Conservation (phyloP, 202 grass and related monocot species). For the Schoenoplectus tabernaemontani region DNA sequence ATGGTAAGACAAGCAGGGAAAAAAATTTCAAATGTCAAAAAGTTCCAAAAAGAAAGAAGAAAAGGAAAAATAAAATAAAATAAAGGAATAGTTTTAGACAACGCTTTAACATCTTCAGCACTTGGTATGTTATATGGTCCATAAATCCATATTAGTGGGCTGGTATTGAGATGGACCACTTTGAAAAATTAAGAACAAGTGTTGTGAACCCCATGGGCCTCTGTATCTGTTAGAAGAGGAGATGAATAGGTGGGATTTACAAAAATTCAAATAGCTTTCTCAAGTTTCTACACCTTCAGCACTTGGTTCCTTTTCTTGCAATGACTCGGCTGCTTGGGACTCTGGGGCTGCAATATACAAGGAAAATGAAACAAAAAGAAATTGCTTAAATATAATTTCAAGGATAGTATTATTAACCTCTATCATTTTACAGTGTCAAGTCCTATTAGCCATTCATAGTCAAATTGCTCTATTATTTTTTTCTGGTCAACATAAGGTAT, state of each 20-base stretch:
- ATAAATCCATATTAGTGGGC: neutral
- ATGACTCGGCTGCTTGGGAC: neutral
- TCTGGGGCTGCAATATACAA: slow-evolving; percentile 1
- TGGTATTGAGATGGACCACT: slow-evolving; percentile 18
- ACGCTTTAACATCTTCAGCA: neutral
- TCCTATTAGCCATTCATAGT: too few species aligned
- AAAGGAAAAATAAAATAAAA: slow-evolving; percentile 16
- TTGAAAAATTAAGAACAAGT: slow-evolving; percentile 16
- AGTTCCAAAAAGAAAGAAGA: neutral
- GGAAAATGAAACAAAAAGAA: neutral
- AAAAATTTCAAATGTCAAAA: slow-evolving; percentile 10
- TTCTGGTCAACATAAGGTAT: too few species aligned
- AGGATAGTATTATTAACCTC: neutral
- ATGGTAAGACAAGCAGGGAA: neutral
- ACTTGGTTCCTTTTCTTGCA: slow-evolving; percentile 5
- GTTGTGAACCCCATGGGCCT: slow-evolving; percentile 12
- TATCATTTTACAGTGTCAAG: too few species aligned
- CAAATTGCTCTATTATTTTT: too few species aligned
- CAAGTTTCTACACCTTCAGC: neutral
- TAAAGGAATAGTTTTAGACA: slow-evolving; percentile 21
- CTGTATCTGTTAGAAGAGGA: slow-evolving; percentile 1
- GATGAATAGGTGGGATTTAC: neutral
- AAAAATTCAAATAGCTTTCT: neutral
- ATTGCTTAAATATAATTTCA: neutral
- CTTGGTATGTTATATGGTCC: slow-evolving; percentile 23